Percentiles rank a stretch among this genome's conserved stretches.
Conservation (phyloP, 306 rosid genomes). For the Rubus idaeus region DNA sequence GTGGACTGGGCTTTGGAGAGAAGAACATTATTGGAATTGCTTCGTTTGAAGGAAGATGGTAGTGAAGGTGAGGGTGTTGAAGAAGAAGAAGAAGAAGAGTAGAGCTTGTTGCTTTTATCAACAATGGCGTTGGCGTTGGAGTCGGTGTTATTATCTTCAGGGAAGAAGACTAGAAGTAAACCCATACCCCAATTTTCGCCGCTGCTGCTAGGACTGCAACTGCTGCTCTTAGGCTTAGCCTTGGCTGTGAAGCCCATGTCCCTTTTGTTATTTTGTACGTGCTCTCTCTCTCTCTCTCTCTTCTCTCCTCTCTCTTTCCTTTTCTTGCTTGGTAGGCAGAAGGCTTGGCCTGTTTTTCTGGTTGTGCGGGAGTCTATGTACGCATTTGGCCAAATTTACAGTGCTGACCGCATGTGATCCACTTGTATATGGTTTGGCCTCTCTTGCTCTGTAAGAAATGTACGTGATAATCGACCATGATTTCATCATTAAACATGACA, state of each 20-base stretch:
- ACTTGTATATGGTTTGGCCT: background rate
- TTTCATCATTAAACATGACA: background rate
- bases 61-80: background rate
- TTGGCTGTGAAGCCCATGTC: conserved; percentile 25
- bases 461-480: background rate
- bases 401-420: background rate
- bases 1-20: conserved; percentile 68
- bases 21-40: conserved; percentile 31
- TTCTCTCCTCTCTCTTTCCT: background rate
- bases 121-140: conserved; percentile 27
- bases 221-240: conserved; percentile 18
- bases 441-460: background rate
- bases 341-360: background rate
- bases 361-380: background rate
- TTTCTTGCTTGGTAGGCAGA: background rate
- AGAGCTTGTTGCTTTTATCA: conserved; percentile 31
- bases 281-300: background rate
- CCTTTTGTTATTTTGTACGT: background rate
- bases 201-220: background rate
- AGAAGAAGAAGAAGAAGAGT: conserved; percentile 15
- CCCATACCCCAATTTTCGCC: conserved; percentile 58
- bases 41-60: conserved; percentile 26
- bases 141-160: conserved; percentile 34
- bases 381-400: background rate
- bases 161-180: conserved; percentile 65